phyloP scores from a whole-genome alignment of 768 basidiomycete genomes.

The Leccinum subgranulosum region DNA sequence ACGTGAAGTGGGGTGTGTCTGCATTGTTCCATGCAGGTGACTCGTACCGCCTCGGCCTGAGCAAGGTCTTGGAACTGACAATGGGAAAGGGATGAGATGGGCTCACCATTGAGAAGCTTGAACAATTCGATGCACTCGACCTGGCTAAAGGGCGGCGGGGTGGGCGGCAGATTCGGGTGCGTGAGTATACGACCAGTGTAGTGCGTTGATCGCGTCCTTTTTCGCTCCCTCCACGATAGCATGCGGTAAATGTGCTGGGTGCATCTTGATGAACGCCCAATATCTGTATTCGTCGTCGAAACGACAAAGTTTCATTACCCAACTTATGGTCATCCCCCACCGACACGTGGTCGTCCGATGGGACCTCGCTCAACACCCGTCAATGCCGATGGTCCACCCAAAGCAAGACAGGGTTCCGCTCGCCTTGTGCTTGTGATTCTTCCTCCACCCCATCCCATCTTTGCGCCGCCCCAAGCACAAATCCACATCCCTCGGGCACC shows the following conservation, averaged over 20 bases:
- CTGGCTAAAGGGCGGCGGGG: conserved; percentile 67
- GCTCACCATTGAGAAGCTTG: conserved; percentile 44
- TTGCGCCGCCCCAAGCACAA: conserved; percentile 36
- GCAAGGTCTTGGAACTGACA: not conserved
- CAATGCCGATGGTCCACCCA: conserved; percentile 69
- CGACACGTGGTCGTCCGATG: conserved; percentile 28
- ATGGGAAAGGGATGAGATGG: not conserved
- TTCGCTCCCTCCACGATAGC: conserved; percentile 53
- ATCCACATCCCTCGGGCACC: conserved; percentile 56
- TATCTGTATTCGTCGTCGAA: conserved; percentile 76
- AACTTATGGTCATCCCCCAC: conserved; percentile 43
- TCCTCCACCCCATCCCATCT: conserved; percentile 26
- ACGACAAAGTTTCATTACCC: not conserved
- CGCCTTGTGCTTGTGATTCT: conserved; percentile 31
- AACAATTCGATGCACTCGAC: conserved; percentile 77
- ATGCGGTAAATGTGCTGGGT: conserved; percentile 62
- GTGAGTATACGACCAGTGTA: conserved; percentile 77
- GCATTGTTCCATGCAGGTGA: too few relatives aligned
- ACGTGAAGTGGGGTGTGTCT: too few relatives aligned
- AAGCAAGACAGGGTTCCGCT: conserved; percentile 36
- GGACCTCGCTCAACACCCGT: conserved; percentile 47
- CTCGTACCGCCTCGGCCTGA: too few relatives aligned
- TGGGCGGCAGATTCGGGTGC: conserved; percentile 40
- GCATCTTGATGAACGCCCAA: conserved; percentile 77
- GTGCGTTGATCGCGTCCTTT: conserved; percentile 67